Conservation (phyloP, 2,329 filamentous ascomycete genomes). For the Fusarium nanum region DNA sequence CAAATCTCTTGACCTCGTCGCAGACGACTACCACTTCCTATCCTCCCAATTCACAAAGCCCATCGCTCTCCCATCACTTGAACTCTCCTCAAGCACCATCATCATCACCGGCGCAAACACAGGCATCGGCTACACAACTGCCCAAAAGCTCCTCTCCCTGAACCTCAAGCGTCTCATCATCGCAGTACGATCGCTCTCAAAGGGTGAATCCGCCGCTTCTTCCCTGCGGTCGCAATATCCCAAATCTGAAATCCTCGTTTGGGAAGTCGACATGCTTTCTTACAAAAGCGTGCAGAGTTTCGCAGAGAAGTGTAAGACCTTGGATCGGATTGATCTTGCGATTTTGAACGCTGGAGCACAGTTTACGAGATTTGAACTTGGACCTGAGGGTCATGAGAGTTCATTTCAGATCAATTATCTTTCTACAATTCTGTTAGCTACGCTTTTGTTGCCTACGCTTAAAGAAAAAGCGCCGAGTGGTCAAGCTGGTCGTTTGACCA, state of each 20-base stretch:
- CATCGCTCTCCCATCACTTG: slow-evolving; percentile 20
- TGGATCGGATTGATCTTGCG: slow-evolving; percentile 56
- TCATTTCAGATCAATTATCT: slow-evolving; percentile 56
- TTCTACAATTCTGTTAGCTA: slow-evolving; percentile 50
- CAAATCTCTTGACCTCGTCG: slow-evolving; percentile 39
- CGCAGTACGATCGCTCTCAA: slow-evolving; percentile 57
- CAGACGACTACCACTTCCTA: slow-evolving; percentile 39
- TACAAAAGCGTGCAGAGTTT: slow-evolving; percentile 60
- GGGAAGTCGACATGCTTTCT: slow-evolving; percentile 60
- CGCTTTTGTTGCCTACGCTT: slow-evolving; percentile 50
- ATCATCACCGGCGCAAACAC: slow-evolving; percentile 63
- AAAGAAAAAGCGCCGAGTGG: slow-evolving; percentile 42
- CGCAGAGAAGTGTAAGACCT: slow-evolving; percentile 48
- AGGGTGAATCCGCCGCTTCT: slow-evolving; percentile 55
- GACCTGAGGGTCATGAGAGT: slow-evolving; percentile 54
- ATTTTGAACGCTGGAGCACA: slow-evolving; percentile 60
- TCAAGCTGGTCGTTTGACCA: slow-evolving; percentile 45
- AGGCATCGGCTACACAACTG: slow-evolving; percentile 61
- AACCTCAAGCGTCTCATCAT: slow-evolving; percentile 59
- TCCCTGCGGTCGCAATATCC: slow-evolving; percentile 36
- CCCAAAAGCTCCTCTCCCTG: slow-evolving; percentile 54
- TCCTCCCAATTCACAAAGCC: slow-evolving; percentile 46
- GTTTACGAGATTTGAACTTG: slow-evolving; percentile 37
- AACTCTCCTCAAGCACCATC: slow-evolving; percentile 50
- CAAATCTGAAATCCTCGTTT: slow-evolving; percentile 58